These are phyloP conservation scores for Fraxinus angustifolia DNA, from an alignment of 305 asterid genomes.

Conservation along the genomic window DNA sequence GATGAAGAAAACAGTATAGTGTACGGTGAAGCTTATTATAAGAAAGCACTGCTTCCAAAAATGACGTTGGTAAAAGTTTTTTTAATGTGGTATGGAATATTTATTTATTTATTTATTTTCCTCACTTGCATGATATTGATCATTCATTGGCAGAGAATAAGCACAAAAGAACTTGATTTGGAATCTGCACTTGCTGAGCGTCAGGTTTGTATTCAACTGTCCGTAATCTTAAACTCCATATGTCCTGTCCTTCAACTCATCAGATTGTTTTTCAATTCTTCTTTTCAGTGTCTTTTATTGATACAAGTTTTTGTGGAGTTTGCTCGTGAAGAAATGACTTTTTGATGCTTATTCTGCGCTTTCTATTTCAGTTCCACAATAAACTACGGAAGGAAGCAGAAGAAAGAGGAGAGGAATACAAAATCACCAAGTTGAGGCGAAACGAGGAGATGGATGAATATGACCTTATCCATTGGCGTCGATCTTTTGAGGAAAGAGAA, in stretches of 20 bases:
- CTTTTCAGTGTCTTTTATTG: neutral
- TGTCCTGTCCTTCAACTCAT: neutral
- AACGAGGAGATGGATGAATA: constrained; percentile 94
- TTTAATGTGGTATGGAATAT: neutral
- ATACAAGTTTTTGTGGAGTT: neutral
- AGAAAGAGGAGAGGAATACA: constrained; percentile 68
- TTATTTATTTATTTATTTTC: constrained; percentile 3
- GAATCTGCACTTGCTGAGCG: constrained; percentile 95
- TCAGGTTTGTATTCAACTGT: constrained; percentile 52
- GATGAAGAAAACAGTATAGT: constrained; percentile 65
- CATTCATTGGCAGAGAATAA: constrained; percentile 52
- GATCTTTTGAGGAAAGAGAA: constrained; percentile 95
- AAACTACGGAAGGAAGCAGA: constrained; percentile 64
- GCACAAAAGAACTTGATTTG: constrained; percentile 80
- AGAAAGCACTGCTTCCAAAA: constrained; percentile 60
- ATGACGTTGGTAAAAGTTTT: constrained; percentile 51
- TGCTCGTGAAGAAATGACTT: neutral
- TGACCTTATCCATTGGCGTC: constrained; percentile 89
- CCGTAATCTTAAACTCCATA: neutral
- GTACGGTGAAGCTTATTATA: constrained; percentile 62
- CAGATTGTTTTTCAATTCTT: neutral
- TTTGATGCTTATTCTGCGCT: constrained; percentile 11
- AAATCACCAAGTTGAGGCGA: constrained; percentile 61
- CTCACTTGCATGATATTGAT: constrained; percentile 30
- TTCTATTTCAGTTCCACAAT: constrained; percentile 50